Evolutionary conservation across 73 alveolate species (phyloP).

Genomic region (Loxodes magnus): DNA sequence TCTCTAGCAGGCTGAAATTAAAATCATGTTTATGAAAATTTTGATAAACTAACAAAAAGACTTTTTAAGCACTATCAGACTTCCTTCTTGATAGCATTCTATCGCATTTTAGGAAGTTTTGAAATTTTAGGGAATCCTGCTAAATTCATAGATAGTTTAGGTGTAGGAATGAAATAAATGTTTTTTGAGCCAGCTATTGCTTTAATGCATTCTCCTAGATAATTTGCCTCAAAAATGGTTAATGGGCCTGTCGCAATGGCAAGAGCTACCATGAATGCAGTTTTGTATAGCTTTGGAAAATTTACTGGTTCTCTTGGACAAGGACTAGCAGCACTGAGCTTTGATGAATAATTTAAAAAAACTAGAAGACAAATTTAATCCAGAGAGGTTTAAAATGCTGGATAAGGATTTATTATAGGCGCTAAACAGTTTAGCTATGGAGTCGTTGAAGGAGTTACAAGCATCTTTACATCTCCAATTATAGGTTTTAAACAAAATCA

Average conservation of each 20-base stretch:
- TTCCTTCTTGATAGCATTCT: conserved; percentile 2
- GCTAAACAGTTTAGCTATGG: conserved; percentile 1
- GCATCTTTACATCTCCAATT: conserved; percentile 5
- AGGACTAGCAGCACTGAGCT: conserved; percentile 2
- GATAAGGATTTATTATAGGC: background rate
- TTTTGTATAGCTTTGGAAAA: conserved; percentile 4
- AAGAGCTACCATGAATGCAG: conserved; percentile 4
- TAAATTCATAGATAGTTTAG: conserved; percentile 1
- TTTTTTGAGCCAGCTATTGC: conserved; percentile 4
- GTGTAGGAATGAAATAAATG: conserved; percentile 8
- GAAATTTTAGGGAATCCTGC: conserved; percentile 7
- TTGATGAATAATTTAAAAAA: conserved; percentile 4
- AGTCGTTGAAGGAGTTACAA: conserved; percentile 2
- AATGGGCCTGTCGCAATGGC: conserved; percentile 7
- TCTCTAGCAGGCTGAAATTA: conserved; percentile 4
- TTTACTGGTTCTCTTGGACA: conserved; percentile 10
- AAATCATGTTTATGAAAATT: background rate
- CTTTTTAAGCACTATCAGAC: conserved; percentile 4
- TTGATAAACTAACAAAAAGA: background rate
- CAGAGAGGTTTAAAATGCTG: background rate
- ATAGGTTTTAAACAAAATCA: conserved; percentile 6
- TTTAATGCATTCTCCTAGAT: background rate
- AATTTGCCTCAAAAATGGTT: background rate
- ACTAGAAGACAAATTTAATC: conserved; percentile 1
- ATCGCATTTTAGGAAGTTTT: conserved; percentile 3